Percentiles rank a stretch among this genome's conserved stretches.
These are phyloP conservation scores for Echria macrotheca DNA, from an alignment of 495 filamentous ascomycete genomes.

Conservation along the genomic window DNA sequence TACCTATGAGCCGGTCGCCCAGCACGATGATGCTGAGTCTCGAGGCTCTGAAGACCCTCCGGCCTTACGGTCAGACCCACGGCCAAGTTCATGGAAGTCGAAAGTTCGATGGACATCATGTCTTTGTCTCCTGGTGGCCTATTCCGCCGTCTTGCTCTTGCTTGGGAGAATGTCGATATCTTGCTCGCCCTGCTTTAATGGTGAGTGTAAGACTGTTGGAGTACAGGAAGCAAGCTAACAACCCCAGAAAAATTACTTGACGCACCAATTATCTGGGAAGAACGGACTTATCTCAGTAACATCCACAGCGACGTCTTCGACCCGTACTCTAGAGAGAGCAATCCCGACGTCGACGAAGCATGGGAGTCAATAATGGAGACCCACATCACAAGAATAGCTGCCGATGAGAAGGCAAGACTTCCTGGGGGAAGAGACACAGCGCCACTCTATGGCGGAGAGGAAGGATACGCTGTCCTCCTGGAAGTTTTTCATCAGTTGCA, in stretches of 20 bases:
- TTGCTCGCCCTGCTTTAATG: background rate
- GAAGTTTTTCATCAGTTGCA: background rate
- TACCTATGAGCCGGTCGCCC: background rate
- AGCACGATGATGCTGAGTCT: background rate
- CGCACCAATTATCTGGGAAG: background rate
- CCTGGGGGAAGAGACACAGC: background rate
- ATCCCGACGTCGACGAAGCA: background rate
- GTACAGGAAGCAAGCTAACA: background rate
- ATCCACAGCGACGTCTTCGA: background rate
- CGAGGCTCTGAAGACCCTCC: background rate
- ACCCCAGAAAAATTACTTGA: background rate
- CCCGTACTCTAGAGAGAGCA: background rate
- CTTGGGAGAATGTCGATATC: background rate
- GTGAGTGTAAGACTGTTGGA: background rate
- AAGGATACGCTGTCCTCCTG: background rate
- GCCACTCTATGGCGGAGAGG: background rate
- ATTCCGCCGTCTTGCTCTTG: background rate
- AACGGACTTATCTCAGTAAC: background rate
- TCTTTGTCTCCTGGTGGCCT: background rate
- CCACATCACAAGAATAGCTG: background rate
- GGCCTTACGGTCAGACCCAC: background rate
- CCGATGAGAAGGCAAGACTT: background rate
- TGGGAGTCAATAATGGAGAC: background rate
- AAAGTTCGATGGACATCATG: background rate
- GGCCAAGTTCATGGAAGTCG: no score